Percentiles rank a stretch among this genome's conserved stretches.
These are phyloP conservation scores for Arabidopsis thaliana DNA, from an alignment of 345 rosid genomes.

Conservation along the genomic window DNA sequence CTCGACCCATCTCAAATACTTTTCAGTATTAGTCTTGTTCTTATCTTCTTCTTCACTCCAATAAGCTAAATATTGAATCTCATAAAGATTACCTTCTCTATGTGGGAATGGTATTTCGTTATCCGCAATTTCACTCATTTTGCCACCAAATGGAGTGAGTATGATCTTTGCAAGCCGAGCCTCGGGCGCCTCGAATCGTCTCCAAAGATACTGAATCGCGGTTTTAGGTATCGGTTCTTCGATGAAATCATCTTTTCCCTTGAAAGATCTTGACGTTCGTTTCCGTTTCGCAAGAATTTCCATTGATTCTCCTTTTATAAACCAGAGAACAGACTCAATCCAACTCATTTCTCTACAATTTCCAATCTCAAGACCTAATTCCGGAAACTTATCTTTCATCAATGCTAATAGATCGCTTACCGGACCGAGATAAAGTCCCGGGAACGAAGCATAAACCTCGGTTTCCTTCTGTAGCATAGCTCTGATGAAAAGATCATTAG, in stretches of 20 bases:
- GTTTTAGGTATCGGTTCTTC: constrained; percentile 45
- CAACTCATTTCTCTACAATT: constrained; percentile 59
- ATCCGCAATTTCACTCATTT: constrained; percentile 54
- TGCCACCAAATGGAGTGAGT: constrained; percentile 66
- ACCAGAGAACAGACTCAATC: constrained; percentile 51
- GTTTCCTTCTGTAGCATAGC: constrained; percentile 28
- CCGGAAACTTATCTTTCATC: constrained; percentile 43
- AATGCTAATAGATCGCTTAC: constrained; percentile 27
- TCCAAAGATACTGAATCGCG: constrained; percentile 42
- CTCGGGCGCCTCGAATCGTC: not conserved
- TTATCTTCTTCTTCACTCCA: constrained; percentile 49
- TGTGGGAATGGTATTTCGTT: constrained; percentile 59
- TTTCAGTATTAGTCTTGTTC: constrained; percentile 31
- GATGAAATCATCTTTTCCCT: constrained; percentile 57
- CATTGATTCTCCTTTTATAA: constrained; percentile 24
- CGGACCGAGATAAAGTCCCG: constrained; percentile 52
- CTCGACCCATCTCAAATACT: constrained; percentile 40
- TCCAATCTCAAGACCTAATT: constrained; percentile 44
- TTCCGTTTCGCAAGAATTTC: constrained; percentile 29
- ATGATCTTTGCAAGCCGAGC: constrained; percentile 36
- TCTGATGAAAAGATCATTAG: constrained; percentile 39
- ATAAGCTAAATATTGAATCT: constrained; percentile 47
- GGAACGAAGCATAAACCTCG: constrained; percentile 34
- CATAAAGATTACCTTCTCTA: constrained; percentile 53
- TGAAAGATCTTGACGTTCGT: constrained; percentile 38